These are phyloP conservation scores for Lonicera japonica DNA, from an alignment of 129 eudicot species.

Conservation along the genomic window DNA sequence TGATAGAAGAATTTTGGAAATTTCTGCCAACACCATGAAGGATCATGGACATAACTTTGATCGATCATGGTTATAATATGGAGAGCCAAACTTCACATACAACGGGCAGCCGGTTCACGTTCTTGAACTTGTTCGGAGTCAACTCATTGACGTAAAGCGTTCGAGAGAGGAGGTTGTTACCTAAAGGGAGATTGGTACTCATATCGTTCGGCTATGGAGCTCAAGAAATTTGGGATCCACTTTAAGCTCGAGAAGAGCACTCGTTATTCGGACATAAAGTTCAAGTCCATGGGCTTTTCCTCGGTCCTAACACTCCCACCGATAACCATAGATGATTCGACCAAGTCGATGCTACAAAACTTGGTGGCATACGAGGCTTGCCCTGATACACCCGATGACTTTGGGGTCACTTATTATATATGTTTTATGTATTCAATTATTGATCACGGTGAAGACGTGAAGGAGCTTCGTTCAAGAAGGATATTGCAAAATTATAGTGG, in stretches of 20 bases:
- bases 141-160: too few relatives aligned
- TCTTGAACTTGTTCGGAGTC: slow-evolving; percentile 4
- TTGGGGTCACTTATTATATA: not conserved
- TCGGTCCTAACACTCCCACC: slow-evolving; percentile 1
- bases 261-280: slow-evolving; percentile 2
- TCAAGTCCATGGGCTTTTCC: slow-evolving; percentile 1
- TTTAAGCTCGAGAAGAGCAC: too few relatives aligned
- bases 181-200: not conserved
- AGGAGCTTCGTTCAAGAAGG: slow-evolving; percentile 2
- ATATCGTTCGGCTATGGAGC: slow-evolving; percentile 10
- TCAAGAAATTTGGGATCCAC: slow-evolving; percentile 6
- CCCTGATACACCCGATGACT: too few relatives aligned
- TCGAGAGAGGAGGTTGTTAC: too few relatives aligned
- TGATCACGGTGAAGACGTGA: slow-evolving; percentile 15
- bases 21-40: too few relatives aligned
- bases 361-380: slow-evolving; percentile 17
- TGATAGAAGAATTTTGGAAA: too few relatives aligned
- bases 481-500: too few relatives aligned
- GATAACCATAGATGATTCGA: not conserved
- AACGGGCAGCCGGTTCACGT: slow-evolving; percentile 7
- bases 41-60: too few relatives aligned
- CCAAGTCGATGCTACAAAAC: slow-evolving; percentile 2
- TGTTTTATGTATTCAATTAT: slow-evolving; percentile 16
- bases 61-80: too few relatives aligned
- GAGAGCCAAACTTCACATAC: too few relatives aligned